phyloP scores from a whole-genome alignment of 1,284 basidiomycete genomes.

The Schizopora paradoxa region DNA sequence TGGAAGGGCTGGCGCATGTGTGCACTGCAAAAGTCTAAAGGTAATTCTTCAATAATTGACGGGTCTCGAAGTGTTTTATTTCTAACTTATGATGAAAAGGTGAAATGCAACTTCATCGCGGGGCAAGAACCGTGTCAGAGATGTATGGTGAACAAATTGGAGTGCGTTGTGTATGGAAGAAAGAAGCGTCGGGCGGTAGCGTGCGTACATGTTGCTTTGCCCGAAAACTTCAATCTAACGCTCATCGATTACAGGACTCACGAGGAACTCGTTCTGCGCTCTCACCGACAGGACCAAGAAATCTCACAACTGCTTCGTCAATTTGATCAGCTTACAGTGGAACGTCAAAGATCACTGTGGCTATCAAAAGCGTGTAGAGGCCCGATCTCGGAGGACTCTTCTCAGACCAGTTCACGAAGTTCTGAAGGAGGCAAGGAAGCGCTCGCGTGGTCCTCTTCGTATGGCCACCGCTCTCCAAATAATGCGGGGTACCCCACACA shows the following conservation, averaged over 20 bases:
- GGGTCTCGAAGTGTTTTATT: background rate
- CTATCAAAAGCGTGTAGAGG: no score
- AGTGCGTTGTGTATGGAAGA: slow-evolving; percentile 44
- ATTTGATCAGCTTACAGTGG: slow-evolving; percentile 41
- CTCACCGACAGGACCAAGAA: slow-evolving; percentile 42
- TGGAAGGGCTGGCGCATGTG: slow-evolving; percentile 12
- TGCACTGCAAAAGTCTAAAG: slow-evolving; percentile 17
- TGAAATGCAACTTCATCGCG: slow-evolving; percentile 44
- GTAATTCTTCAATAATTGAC: background rate
- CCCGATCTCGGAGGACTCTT: no score
- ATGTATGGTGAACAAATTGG: slow-evolving; percentile 40
- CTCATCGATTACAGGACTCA: slow-evolving; percentile 52
- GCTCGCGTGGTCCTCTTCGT: no score
- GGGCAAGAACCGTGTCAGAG: slow-evolving; percentile 43
- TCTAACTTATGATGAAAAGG: slow-evolving; percentile 28
- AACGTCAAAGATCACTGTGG: slow-evolving; percentile 22
- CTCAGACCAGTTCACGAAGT: no score
- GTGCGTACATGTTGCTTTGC: slow-evolving; percentile 30
- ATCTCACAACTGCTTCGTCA: slow-evolving; percentile 43
- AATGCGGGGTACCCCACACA: no score
- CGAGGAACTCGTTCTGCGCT: slow-evolving; percentile 47
- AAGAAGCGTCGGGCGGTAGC: slow-evolving; percentile 54
- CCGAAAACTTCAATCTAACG: slow-evolving; percentile 6
- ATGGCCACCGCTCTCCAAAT: no score
- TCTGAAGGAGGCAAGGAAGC: no score